Evolutionary conservation across 139 green algal species (phyloP).

Genomic region (Ostreobium quekettii): DNA sequence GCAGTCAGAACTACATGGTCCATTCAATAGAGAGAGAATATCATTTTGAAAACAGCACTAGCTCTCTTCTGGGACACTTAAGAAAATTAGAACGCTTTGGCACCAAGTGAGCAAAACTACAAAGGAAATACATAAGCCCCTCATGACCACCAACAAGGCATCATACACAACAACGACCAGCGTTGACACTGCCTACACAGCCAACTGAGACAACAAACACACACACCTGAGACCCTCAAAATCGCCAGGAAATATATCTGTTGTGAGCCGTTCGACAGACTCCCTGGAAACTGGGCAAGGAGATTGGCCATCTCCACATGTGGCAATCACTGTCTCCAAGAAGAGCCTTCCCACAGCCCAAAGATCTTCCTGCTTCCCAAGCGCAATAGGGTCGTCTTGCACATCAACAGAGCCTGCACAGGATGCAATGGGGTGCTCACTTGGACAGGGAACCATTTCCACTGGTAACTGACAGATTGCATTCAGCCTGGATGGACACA

Average conservation of each 20-base stretch:
- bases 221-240: conserved; percentile 7
- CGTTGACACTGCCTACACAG: no score
- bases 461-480: neutral
- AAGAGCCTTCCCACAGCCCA: neutral
- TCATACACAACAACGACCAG: no score
- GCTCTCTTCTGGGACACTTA: no score
- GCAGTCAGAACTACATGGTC: neutral
- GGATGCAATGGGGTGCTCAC: no score
- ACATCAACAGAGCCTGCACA: neutral
- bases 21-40: neutral
- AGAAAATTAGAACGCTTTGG: no score
- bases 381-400: neutral
- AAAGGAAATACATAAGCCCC: neutral
- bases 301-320: neutral
- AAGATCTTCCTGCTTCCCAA: neutral
- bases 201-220: no score
- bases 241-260: conserved; percentile 14
- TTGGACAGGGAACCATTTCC: no score
- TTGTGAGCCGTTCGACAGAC: conserved; percentile 2
- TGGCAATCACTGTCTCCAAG: conserved; percentile 10
- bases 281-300: neutral
- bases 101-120: neutral
- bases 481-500: neutral
- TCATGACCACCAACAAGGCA: neutral
- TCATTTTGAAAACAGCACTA: no score